phyloP scores from a whole-genome alignment of 2,329 filamentous ascomycete species.

The Clathrospora elynae region DNA sequence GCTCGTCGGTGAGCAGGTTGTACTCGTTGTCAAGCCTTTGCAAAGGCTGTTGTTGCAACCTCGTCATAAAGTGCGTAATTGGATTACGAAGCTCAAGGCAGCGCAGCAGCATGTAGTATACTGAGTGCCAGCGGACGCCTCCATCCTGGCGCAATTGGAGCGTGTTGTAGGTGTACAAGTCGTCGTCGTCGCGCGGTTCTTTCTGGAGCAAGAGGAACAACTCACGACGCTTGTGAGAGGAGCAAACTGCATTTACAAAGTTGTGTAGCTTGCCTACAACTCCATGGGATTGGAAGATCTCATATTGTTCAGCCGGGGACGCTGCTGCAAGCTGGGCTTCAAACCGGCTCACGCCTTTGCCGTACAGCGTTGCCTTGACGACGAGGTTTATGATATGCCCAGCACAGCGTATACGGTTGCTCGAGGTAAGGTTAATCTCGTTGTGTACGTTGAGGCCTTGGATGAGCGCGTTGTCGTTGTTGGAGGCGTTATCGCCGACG shows the following conservation, averaged over 20 bases:
- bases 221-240: slow-evolving; percentile 5
- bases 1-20: slow-evolving; percentile 4
- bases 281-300: background rate
- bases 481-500: slow-evolving; percentile 8
- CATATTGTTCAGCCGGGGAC: slow-evolving; percentile 1
- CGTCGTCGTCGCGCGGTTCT: background rate
- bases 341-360: slow-evolving; percentile 6
- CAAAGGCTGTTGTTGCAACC: background rate
- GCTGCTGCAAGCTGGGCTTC: slow-evolving; percentile 1
- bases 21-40: background rate
- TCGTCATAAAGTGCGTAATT: slow-evolving; percentile 6
- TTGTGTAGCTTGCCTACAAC: slow-evolving; percentile 10
- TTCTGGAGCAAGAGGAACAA: slow-evolving; percentile 2
- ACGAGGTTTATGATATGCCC: slow-evolving; percentile 6
- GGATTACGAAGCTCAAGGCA: slow-evolving; percentile 12
- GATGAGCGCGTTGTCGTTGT: slow-evolving; percentile 7
- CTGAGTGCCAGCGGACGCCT: slow-evolving; percentile 12
- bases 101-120: slow-evolving; percentile 13
- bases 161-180: slow-evolving; percentile 2
- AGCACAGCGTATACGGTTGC: background rate
- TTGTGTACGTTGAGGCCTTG: slow-evolving; percentile 1
- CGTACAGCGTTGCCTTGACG: slow-evolving; percentile 6
- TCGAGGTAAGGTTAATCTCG: background rate
- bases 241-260: slow-evolving; percentile 10
- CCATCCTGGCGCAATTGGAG: slow-evolving; percentile 7